Percentiles rank a stretch among this genome's conserved stretches.
phyloP scores from a whole-genome alignment of 1,139 yeast genomes.

The Protomyces lactucae-debilis region DNA sequence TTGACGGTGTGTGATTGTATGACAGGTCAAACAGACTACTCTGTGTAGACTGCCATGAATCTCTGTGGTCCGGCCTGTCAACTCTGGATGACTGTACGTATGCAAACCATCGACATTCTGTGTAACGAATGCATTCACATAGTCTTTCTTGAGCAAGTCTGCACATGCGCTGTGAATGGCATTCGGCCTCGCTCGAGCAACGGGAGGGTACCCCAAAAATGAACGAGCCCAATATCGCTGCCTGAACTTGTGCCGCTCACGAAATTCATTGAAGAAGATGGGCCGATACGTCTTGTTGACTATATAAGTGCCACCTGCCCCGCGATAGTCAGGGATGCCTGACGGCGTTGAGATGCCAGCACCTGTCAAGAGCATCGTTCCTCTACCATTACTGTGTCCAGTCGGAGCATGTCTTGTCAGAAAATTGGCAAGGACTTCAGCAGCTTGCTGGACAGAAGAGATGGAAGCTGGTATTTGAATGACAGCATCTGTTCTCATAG shows the following conservation, averaged over 20 bases:
- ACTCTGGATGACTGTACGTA: constrained; percentile 28
- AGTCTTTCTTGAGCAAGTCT: constrained; percentile 28
- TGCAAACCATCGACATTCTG: constrained; percentile 36
- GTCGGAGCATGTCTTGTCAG: neutral
- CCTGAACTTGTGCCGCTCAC: constrained; percentile 31
- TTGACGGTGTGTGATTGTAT: constrained; percentile 28
- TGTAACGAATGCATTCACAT: constrained; percentile 31
- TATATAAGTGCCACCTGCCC: constrained; percentile 35
- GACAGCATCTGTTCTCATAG: constrained; percentile 25
- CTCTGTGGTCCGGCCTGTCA: constrained; percentile 31
- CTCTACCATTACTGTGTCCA: neutral
- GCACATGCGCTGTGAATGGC: constrained; percentile 33
- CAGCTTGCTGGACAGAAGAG: constrained; percentile 8
- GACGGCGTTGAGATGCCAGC: constrained; percentile 89
- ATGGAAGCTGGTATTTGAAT: constrained; percentile 18
- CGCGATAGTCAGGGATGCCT: constrained; percentile 82
- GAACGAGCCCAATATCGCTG: constrained; percentile 37
- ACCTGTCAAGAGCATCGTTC: constrained; percentile 44
- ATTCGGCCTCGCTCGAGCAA: constrained; percentile 33
- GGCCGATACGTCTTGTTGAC: constrained; percentile 34
- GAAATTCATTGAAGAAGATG: constrained; percentile 35
- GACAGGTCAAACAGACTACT: constrained; percentile 34
- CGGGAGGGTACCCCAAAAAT: constrained; percentile 34
- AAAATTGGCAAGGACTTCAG: constrained; percentile 8
- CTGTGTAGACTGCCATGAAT: constrained; percentile 34